Percentiles rank a stretch among this genome's conserved stretches.
Conservation (phyloP, 2,329 filamentous ascomycete genomes). For the Cladosporium sp. region DNA sequence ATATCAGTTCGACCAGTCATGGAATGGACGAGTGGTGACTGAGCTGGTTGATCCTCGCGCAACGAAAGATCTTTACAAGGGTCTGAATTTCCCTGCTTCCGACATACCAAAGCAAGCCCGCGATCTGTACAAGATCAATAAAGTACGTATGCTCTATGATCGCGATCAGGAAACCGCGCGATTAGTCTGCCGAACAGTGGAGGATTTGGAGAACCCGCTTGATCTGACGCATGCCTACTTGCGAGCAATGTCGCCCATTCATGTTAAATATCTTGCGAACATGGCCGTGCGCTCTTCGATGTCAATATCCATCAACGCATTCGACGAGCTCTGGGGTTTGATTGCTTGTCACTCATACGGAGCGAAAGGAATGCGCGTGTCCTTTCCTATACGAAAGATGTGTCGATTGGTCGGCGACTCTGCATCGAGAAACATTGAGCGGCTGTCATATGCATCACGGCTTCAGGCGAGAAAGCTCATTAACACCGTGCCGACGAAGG, state of each 20-base stretch:
- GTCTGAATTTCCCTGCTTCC: conserved; percentile 82
- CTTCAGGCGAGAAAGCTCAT: conserved; percentile 85
- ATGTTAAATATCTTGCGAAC: conserved; percentile 81
- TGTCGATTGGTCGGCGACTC: conserved; percentile 84
- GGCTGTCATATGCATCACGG: conserved; percentile 80
- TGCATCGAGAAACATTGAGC: conserved; percentile 82
- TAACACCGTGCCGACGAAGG: conserved; percentile 76
- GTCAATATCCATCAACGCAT: conserved; percentile 89
- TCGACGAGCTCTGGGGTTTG: conserved; percentile 81
- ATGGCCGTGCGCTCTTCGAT: conserved; percentile 94
- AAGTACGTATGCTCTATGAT: conserved; percentile 83
- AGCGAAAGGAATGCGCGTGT: conserved; percentile 77
- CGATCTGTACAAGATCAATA: conserved; percentile 88
- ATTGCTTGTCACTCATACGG: conserved; percentile 86
- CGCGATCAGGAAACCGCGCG: conserved; percentile 76
- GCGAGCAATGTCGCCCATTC: conserved; percentile 86
- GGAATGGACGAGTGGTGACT: conserved; percentile 84
- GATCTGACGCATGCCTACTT: conserved; percentile 85
- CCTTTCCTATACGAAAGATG: conserved; percentile 89
- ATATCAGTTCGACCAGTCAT: conserved; percentile 81
- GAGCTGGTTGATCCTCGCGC: conserved; percentile 79
- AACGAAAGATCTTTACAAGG: conserved; percentile 82
- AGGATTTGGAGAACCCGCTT: conserved; percentile 72
- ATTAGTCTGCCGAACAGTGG: conserved; percentile 73
- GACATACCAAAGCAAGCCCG: conserved; percentile 84